Base-by-base conservation (phyloP, 305 asterid genomes). In the Fraxinus baroniana region DNA sequence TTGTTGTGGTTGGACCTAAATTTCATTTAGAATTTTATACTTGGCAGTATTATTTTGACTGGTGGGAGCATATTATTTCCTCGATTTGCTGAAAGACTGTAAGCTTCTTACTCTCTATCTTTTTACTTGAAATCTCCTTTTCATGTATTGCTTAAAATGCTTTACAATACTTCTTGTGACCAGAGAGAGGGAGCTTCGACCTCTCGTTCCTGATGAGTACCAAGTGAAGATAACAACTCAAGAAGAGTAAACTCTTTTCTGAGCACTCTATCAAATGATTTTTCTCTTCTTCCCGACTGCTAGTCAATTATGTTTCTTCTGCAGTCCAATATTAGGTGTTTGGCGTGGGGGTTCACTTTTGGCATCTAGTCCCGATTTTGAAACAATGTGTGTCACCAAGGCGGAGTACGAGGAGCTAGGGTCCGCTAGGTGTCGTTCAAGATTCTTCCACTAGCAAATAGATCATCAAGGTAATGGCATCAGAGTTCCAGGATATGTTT, bases 281-380 rank as follows among this genome's bases (percentile, higher is more conserved):
- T 74, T 79, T 77, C 33, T 64, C 28, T 52, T 22, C 33, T 32
- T 20, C 64, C 52, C 66, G 30, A 81, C 24, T 80, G 70, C 37
- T 62, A 79, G 35, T 71, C 70, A 52, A 8, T 78, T 79, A 1
- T 74, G 70, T 78, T 49, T 20, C 79, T 78, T 84, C 37, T 78
- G 76, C 93, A 95, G 99, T 90, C 98, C 98, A 74, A 91, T 94
- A 55, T 84, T 93, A 83, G 98, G 99, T 78, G 98, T 92, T 81
- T 95, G 99, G 99, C 92, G 98, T n/a, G 99, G 99, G 39, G 99
- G 99, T 4, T 95, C 99, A 9, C 97, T 95, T 74, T 88, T 95
- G 86, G 98, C 98, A 74, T 95, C 99, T 62, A 94, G 98, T 85
- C 98, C 99, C 64, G 98, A 94, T 85, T 95, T 95, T 90, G 98